phyloP scores from a whole-genome alignment of 202 grass and related monocot genomes.

The Saccharum hybrid region DNA sequence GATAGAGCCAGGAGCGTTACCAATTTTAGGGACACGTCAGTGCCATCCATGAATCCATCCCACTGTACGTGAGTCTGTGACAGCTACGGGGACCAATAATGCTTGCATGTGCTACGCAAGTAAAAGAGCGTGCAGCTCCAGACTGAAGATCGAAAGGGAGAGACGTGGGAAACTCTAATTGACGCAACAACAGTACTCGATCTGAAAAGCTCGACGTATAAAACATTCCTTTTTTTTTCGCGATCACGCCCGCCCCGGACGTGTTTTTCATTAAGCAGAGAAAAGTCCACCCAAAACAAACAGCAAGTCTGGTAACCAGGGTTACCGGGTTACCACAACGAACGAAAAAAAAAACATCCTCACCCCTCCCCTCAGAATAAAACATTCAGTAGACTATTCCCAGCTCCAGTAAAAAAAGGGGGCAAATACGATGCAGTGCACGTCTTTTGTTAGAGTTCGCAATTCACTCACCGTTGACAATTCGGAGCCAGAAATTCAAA shows the following conservation, averaged over 20 bases:
- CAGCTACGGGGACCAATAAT: too few species aligned
- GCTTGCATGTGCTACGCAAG: neutral
- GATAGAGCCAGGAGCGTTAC: neutral
- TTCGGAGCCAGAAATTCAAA: neutral
- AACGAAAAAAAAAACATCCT: too few species aligned
- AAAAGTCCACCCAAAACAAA: too few species aligned
- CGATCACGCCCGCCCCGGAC: too few species aligned
- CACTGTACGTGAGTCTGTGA: neutral
- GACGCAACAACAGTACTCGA: neutral
- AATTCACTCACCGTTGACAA: neutral
- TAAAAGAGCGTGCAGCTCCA: neutral
- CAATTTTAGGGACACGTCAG: neutral
- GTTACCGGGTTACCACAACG: too few species aligned
- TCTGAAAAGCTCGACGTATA: neutral
- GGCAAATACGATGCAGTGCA: too few species aligned
- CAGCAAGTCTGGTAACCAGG: too few species aligned
- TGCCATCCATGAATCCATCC: neutral
- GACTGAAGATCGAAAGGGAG: neutral
- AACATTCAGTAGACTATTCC: neutral
- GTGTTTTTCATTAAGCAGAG: too few species aligned
- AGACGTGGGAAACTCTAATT: neutral
- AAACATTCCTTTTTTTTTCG: too few species aligned
- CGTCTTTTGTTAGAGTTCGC: neutral
- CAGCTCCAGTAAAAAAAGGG: neutral
- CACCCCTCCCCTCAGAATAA: too few species aligned